Conservation (phyloP, 257 asterid genomes). For the Mitragyna speciosa region DNA sequence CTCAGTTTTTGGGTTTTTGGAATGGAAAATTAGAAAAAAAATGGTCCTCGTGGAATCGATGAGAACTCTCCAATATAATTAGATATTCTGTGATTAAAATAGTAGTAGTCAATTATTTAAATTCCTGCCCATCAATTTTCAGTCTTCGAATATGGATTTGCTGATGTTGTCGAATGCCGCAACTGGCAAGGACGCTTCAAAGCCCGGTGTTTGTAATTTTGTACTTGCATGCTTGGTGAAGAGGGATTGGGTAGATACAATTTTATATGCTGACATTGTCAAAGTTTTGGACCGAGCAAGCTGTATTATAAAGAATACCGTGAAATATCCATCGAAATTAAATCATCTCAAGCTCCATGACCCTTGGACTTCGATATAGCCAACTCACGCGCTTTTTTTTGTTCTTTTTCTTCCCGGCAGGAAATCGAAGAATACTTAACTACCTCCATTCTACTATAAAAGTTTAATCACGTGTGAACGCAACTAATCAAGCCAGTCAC, state of each 20-base stretch:
- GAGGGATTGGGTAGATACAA: not conserved
- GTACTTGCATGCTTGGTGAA: not conserved
- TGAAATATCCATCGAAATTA: not conserved
- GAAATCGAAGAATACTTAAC: no score
- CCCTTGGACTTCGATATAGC: not conserved
- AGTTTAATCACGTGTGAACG: no score
- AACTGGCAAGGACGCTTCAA: not conserved
- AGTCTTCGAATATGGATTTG: not conserved
- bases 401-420: no score
- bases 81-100: not conserved
- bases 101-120: not conserved
- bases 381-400: no score
- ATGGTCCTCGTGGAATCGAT: not conserved
- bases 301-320: not conserved
- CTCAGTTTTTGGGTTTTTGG: not conserved
- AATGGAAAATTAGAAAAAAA: not conserved
- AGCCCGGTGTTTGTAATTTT: not conserved
- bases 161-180: no score
- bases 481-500: no score
- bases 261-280: not conserved
- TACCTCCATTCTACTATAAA: no score
- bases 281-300: not conserved
- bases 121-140: not conserved
- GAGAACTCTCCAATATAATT: no score
- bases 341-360: not conserved